Evolutionary conservation across 2,329 filamentous ascomycete genomes (phyloP).

Genomic region (Clarireedia paspali): DNA sequence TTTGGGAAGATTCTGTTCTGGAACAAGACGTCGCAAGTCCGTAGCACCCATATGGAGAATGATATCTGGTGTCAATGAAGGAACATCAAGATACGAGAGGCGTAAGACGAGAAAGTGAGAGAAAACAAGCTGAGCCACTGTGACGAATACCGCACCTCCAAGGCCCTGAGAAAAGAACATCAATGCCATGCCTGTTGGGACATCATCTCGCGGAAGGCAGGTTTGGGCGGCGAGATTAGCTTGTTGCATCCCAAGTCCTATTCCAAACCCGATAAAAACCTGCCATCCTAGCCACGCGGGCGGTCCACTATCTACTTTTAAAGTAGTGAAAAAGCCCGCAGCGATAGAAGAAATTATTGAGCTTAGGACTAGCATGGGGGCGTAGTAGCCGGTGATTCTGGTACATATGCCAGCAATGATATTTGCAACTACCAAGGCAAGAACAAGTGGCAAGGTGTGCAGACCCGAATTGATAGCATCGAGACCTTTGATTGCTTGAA

Average conservation of each 20-base stretch:
- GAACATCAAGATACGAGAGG: slow-evolving; percentile 12
- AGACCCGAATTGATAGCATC: slow-evolving; percentile 33
- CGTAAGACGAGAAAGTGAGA: slow-evolving; percentile 22
- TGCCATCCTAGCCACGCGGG: slow-evolving; percentile 31
- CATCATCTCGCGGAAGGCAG: slow-evolving; percentile 21
- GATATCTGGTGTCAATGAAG: slow-evolving; percentile 3
- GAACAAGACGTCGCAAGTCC: slow-evolving; percentile 35
- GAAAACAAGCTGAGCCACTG: slow-evolving; percentile 25
- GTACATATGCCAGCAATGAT: slow-evolving; percentile 28
- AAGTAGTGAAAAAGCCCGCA: slow-evolving; percentile 34
- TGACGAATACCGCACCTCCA: slow-evolving; percentile 31
- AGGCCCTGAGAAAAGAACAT: slow-evolving; percentile 32
- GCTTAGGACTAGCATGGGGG: slow-evolving; percentile 19
- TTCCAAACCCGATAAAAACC: slow-evolving; percentile 24
- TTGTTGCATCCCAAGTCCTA: slow-evolving; percentile 28
- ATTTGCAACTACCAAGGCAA: slow-evolving; percentile 27
- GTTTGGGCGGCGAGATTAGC: slow-evolving; percentile 25
- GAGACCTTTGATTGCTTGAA: slow-evolving; percentile 38
- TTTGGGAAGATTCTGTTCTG: slow-evolving; percentile 32
- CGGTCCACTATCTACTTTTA: slow-evolving; percentile 27
- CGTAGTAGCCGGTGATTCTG: slow-evolving; percentile 25
- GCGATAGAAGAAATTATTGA: slow-evolving; percentile 30
- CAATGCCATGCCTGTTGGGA: slow-evolving; percentile 27
- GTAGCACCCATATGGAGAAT: slow-evolving; percentile 40
- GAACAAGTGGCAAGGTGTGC: slow-evolving; percentile 29